Evolutionary conservation across 1,139 yeast genomes (phyloP).

Genomic region (Protomyces lactucae-debilis): DNA sequence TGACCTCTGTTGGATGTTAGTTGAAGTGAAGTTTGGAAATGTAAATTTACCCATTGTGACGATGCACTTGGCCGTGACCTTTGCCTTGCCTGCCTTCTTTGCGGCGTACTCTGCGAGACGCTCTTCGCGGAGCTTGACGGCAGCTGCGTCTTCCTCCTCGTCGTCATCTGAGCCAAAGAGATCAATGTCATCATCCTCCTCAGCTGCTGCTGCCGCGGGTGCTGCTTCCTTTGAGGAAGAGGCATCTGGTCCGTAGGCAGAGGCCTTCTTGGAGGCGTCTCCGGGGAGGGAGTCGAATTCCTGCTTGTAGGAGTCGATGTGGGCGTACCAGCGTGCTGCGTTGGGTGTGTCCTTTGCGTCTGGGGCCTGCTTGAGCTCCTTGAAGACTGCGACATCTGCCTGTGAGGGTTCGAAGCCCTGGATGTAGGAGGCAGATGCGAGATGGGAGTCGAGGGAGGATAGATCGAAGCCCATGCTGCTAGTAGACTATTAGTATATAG

Average conservation of each 20-base stretch:
- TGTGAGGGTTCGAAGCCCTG: slow-evolving; percentile 82
- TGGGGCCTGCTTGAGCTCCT: slow-evolving; percentile 72
- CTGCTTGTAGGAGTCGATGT: slow-evolving; percentile 85
- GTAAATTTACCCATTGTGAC: slow-evolving; percentile 61
- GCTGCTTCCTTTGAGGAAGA: slow-evolving; percentile 56
- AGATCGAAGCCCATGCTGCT: slow-evolving; percentile 25
- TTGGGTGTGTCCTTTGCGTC: slow-evolving; percentile 71
- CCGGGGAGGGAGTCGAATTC: slow-evolving; percentile 52
- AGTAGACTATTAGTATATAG: no score
- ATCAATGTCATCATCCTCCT: slow-evolving; percentile 83
- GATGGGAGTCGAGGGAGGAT: slow-evolving; percentile 25
- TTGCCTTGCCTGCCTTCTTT: slow-evolving; percentile 94
- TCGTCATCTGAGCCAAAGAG: slow-evolving; percentile 89
- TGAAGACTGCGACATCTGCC: slow-evolving; percentile 88
- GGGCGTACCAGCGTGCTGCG: slow-evolving; percentile 97
- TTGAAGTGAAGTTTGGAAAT: neutral
- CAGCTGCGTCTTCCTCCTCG: slow-evolving; percentile 91
- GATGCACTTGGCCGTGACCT: slow-evolving; percentile 96
- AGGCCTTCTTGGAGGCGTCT: slow-evolving; percentile 39
- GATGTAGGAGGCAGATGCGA: slow-evolving; percentile 48
- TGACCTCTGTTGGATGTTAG: slow-evolving; percentile 50
- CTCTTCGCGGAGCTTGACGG: slow-evolving; percentile 94
- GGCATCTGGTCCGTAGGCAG: slow-evolving; percentile 62
- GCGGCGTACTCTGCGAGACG: slow-evolving; percentile 97
- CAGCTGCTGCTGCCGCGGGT: slow-evolving; percentile 55